Evolutionary conservation across 306 rosid species (phyloP).

Genomic region (Trifolium pratense): DNA sequence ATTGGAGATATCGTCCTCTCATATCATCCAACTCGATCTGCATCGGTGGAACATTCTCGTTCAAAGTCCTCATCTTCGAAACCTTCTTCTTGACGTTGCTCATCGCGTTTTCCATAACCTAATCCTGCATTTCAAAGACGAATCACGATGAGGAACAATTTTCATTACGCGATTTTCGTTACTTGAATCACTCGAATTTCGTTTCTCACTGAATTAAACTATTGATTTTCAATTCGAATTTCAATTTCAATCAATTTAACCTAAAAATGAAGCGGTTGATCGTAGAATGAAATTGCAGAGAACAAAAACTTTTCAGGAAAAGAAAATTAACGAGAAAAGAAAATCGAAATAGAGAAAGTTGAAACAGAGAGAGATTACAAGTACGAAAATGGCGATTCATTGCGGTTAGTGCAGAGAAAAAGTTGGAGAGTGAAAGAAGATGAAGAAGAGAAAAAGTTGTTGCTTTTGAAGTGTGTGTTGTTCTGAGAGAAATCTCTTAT

Average conservation of each 20-base stretch:
- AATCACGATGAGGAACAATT: neutral
- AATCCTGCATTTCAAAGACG: slow-evolving; percentile 42
- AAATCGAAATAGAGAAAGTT: neutral
- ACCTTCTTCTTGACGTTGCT: slow-evolving; percentile 38
- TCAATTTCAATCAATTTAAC: neutral
- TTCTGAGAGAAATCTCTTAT: slow-evolving; percentile 3
- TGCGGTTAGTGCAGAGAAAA: slow-evolving; percentile 25
- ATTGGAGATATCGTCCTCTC: slow-evolving; percentile 47
- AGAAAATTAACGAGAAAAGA: neutral
- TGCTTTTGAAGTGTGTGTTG: neutral
- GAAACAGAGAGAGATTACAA: slow-evolving; percentile 22
- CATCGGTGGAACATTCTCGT: slow-evolving; percentile 51
- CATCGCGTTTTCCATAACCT: slow-evolving; percentile 45
- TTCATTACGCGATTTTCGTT: neutral
- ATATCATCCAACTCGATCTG: slow-evolving; percentile 43
- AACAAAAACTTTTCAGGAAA: neutral
- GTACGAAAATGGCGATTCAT: neutral
- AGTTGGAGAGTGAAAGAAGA: neutral
- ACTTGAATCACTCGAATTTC: slow-evolving; percentile 19
- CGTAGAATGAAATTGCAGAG: slow-evolving; percentile 1
- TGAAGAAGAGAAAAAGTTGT: slow-evolving; percentile 18
- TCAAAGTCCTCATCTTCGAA: slow-evolving; percentile 35
- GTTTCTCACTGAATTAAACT: neutral
- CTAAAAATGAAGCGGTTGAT: slow-evolving; percentile 3
- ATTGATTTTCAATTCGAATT: neutral